A percentile compares a stretch with the other conserved stretches of the same genome.
Conservation (phyloP, 805 yeast genomes). For the Diddensiella transvaalensis region DNA sequence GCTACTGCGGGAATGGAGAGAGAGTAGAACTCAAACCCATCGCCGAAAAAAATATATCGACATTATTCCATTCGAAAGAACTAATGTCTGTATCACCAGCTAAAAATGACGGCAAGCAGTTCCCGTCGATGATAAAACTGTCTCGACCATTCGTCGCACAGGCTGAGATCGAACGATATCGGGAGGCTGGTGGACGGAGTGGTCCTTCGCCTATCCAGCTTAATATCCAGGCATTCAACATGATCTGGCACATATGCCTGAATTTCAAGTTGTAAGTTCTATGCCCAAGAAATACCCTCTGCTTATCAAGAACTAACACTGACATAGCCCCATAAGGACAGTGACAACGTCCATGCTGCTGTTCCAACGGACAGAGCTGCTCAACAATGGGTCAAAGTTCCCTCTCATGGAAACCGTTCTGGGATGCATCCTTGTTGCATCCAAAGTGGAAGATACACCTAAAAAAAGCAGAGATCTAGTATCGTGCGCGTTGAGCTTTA, state of each 20-base stretch:
- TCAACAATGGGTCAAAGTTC: slow-evolving; percentile 38
- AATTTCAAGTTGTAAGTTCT: slow-evolving; percentile 17
- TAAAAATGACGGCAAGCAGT: too few species aligned
- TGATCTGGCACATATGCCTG: slow-evolving; percentile 20
- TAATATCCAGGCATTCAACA: slow-evolving; percentile 37
- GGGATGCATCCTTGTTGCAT: slow-evolving; percentile 64
- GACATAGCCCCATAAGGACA: slow-evolving; percentile 53
- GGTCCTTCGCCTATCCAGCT: slow-evolving; percentile 49
- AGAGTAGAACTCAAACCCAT: too few species aligned
- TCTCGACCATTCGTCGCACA: slow-evolving; percentile 61
- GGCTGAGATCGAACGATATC: slow-evolving; percentile 50
- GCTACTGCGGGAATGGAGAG: too few species aligned
- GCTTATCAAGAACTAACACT: background rate
- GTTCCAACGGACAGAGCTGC: slow-evolving; percentile 66
- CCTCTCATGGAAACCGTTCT: slow-evolving; percentile 51
- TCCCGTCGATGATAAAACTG: slow-evolving; percentile 22
- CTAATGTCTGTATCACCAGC: too few species aligned
- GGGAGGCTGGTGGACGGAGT: slow-evolving; percentile 45
- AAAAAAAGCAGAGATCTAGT: slow-evolving; percentile 65
- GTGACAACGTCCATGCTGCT: slow-evolving; percentile 67
- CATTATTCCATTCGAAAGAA: too few species aligned
- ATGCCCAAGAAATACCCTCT: background rate
- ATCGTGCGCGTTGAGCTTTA: slow-evolving; percentile 32
- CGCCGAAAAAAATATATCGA: too few species aligned
- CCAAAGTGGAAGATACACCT: slow-evolving; percentile 80